Conservation (phyloP, 495 filamentous ascomycete genomes). For the Apodospora peruviana region DNA sequence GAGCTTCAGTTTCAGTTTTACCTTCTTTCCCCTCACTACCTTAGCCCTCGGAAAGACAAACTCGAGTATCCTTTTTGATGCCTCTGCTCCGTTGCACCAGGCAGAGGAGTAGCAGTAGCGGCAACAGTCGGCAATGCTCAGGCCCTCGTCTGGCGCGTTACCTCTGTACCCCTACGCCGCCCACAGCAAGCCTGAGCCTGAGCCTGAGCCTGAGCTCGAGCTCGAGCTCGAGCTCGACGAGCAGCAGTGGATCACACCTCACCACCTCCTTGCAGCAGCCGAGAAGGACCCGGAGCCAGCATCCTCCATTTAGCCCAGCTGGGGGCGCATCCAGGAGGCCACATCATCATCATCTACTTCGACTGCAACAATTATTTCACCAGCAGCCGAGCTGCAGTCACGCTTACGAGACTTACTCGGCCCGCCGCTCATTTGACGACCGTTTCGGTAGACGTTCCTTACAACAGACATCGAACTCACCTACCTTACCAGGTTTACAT, state of each 20-base stretch:
- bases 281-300: constrained; percentile 9
- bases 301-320: constrained; percentile 10
- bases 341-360: constrained; percentile 9
- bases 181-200: not conserved
- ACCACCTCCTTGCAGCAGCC: not conserved
- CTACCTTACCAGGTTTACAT: too few relatives aligned
- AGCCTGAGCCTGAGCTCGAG: not conserved
- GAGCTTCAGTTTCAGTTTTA: not conserved
- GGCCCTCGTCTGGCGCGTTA: not conserved
- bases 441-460: constrained; percentile 13
- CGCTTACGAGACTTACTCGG: constrained; percentile 27
- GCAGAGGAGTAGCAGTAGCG: not conserved
- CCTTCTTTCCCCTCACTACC: not conserved
- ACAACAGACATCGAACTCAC: not conserved
- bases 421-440: constrained; percentile 18
- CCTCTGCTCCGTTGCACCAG: not conserved
- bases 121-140: not conserved
- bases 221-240: not conserved
- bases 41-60: too few relatives aligned
- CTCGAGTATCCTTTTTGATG: constrained; percentile 2
- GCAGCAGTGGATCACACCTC: constrained; percentile 2
- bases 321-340: constrained; percentile 5
- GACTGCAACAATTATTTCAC: not conserved
- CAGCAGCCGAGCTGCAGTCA: constrained; percentile 5
- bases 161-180: too few relatives aligned